Evolutionary conservation across 345 rosid genomes (phyloP).

Genomic region (Gossypium raimondii): DNA sequence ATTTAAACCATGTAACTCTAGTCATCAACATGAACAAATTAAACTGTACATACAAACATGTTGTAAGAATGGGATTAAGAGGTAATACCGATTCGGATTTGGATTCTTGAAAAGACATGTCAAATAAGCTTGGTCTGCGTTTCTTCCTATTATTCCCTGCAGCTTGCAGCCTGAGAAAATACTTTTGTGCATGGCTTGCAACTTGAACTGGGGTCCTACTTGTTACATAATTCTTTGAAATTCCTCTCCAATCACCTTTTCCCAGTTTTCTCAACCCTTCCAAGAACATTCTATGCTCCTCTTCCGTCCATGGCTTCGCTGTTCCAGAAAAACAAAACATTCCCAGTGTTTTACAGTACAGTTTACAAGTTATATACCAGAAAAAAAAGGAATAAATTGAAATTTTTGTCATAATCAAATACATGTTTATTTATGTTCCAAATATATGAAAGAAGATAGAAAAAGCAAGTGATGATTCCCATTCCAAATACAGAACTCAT

Average conservation of each 20-base stretch:
- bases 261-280: conserved; percentile 46
- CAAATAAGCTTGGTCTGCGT: conserved; percentile 60
- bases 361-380: no score
- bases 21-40: neutral
- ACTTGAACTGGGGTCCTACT: conserved; percentile 63
- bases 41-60: neutral
- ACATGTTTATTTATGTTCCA: no score
- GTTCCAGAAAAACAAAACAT: no score
- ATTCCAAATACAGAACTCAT: no score
- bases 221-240: conserved; percentile 44
- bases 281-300: conserved; percentile 52
- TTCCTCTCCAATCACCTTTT: conserved; percentile 75
- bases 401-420: no score
- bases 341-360: no score
- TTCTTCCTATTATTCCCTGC: conserved; percentile 32
- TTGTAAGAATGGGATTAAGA: neutral
- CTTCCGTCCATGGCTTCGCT: conserved; percentile 72
- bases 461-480: no score
- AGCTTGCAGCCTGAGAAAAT: conserved; percentile 37
- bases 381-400: no score
- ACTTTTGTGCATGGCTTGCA: conserved; percentile 77
- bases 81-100: conserved; percentile 20
- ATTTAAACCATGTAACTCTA: neutral
- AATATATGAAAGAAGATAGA: no score
- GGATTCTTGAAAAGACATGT: conserved; percentile 25